Conservation (phyloP, 257 asterid genomes). For the Nicotiana undulata region DNA sequence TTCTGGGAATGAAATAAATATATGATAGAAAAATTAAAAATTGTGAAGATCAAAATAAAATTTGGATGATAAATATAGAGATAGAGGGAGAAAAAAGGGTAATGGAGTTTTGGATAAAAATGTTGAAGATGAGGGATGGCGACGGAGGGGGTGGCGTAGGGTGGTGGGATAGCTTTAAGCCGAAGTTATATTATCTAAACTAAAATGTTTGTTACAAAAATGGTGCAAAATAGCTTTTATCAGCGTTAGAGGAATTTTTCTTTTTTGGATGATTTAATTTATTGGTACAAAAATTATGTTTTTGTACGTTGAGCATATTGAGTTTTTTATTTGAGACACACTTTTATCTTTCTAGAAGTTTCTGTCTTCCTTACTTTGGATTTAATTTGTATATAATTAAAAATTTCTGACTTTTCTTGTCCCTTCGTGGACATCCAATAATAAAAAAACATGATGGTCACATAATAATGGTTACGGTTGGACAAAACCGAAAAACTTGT, state of each 20-base stretch:
- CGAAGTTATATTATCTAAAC: neutral
- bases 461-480: neutral
- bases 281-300: neutral
- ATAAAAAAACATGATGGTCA: neutral
- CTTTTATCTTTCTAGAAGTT: neutral
- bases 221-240: neutral
- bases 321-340: neutral
- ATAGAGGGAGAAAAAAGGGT: neutral
- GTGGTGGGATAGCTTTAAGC: neutral
- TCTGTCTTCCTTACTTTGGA: neutral
- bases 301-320: neutral
- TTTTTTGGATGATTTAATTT: neutral
- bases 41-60: neutral
- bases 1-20: neutral
- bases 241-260: neutral
- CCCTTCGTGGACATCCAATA: neutral
- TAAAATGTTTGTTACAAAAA: neutral
- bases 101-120: neutral
- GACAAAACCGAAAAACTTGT: neutral
- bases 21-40: neutral
- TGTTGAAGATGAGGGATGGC: neutral
- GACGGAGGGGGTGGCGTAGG: neutral
- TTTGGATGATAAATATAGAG: neutral
- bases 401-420: neutral
- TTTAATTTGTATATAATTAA: neutral